Evolutionary conservation across 176 grass and related monocot genomes (phyloP).

Genomic region (Zoysia pacifica): DNA sequence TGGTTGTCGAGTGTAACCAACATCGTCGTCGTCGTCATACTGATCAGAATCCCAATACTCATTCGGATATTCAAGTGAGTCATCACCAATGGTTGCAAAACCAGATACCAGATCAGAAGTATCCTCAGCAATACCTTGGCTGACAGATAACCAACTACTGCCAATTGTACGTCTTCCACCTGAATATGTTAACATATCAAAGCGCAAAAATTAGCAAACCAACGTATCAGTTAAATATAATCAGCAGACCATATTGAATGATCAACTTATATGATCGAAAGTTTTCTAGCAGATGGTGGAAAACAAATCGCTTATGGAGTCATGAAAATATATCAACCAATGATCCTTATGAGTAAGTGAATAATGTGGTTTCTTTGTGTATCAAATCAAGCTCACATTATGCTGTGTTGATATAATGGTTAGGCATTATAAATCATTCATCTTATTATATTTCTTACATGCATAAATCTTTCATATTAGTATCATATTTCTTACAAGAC

Average conservation of each 20-base stretch:
- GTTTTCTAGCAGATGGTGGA: neutral
- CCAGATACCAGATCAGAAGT: conserved; percentile 84
- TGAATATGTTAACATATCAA: conserved; percentile 33
- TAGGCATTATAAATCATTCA: neutral
- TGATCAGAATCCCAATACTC: conserved; percentile 99
- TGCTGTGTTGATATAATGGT: neutral
- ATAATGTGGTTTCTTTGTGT: neutral
- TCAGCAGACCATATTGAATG: neutral
- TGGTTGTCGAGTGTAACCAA: conserved; percentile 93
- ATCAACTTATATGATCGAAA: neutral
- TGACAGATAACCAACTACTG: conserved; percentile 83
- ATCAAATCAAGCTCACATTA: neutral
- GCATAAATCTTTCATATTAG: neutral
- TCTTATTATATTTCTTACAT: neutral
- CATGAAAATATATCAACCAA: neutral
- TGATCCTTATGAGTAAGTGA: neutral
- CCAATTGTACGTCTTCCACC: conserved; percentile 80
- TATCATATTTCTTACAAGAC: conserved; percentile 10
- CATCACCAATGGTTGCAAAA: conserved; percentile 81
- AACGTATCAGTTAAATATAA: conserved; percentile 14
- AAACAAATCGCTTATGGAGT: conserved; percentile 6
- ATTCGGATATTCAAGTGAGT: conserved; percentile 87
- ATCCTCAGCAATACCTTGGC: conserved; percentile 96
- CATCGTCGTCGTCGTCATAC: conserved; percentile 92
- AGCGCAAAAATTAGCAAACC: neutral